Evolutionary conservation across 805 yeast species (phyloP).

Genomic region (Suhomyces sp.): DNA sequence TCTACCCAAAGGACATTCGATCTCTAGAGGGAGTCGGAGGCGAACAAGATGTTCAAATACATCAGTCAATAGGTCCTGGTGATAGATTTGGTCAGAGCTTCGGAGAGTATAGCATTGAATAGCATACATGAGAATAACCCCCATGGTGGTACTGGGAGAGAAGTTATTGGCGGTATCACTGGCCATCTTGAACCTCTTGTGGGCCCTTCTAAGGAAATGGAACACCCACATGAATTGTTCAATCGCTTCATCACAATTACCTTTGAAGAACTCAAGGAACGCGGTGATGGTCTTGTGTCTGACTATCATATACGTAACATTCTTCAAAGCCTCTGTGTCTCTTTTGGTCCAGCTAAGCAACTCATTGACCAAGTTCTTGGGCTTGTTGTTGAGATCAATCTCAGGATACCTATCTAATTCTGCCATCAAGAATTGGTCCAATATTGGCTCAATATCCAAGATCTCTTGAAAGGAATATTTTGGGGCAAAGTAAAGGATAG

Average conservation of each 20-base stretch:
- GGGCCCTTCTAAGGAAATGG: slow-evolving; percentile 12
- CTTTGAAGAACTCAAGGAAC: slow-evolving; percentile 13
- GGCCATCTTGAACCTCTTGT: slow-evolving; percentile 1
- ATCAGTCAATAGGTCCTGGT: not conserved
- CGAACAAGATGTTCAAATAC: not conserved
- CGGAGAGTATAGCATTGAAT: slow-evolving; percentile 3
- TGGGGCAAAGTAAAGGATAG: slow-evolving; percentile 16
- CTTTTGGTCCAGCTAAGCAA: slow-evolving; percentile 8
- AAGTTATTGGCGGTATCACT: not conserved
- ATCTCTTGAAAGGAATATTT: slow-evolving; percentile 13
- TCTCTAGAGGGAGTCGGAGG: not conserved
- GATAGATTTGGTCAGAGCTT: not conserved
- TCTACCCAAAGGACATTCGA: slow-evolving; percentile 2
- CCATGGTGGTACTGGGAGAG: slow-evolving; percentile 1
- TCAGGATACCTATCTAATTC: slow-evolving; percentile 16
- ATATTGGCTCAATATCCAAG: slow-evolving; percentile 2
- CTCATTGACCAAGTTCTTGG: slow-evolving; percentile 10
- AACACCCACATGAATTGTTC: slow-evolving; percentile 19
- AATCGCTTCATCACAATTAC: slow-evolving; percentile 17
- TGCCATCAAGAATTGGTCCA: slow-evolving; percentile 9
- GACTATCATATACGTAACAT: slow-evolving; percentile 9
- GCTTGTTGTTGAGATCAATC: slow-evolving; percentile 13
- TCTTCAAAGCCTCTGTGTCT: slow-evolving; percentile 1
- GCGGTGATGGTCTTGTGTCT: slow-evolving; percentile 21
- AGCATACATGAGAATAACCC: slow-evolving; percentile 4